Evolutionary conservation across 148 eudicot genomes (phyloP), one percentile per base, ranked within the genome.

Genomic region (Fagopyrum tataricum): DNA sequence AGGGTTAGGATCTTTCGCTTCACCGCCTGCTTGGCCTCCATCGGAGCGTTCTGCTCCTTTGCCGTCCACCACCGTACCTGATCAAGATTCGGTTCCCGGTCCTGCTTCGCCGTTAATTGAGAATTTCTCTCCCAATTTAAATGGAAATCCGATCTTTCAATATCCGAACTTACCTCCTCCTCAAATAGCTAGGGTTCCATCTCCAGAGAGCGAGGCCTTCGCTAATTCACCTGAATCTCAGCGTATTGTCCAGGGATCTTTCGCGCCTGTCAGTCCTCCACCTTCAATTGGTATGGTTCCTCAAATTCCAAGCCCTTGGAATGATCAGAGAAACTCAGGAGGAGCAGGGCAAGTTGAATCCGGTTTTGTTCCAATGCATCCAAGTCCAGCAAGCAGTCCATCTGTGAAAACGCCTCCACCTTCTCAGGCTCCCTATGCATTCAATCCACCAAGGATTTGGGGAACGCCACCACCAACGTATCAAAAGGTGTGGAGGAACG

Each of bases 211-310:
- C 61, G 61, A 51, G 44, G 31, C 5, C 13, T 31, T 31, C 41
- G 43, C 67, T 5, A 73, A 49, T 55, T 40, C 66, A 17, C 66
- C 75, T 49, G 9, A 56, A 17, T 72, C 42, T 51, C 62, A n/a
- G 17, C 39, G 13, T 61, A 18, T 15, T 37, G 69, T 18, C 10
- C 8, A 53, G 2, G 81, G 76, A 13, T 56, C 72, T 52, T 55
- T 70, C 58, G 53, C 77, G 18, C 79, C 83, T 49, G 72, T 59
- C 11, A 44, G 5, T 68, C 69, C 78, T 67, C 74, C 75, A 11
- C 64, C 78, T 31, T 41, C 56, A 3, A 26, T 42, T 12, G 20
- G 31, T 52, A 42, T 24, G 61, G 51, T n/a, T 72, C 21, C 56
- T 18, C 61, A 24, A 51, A 31, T 7, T 51, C 37, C 59, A 51